Percentiles rank a stretch among this genome's conserved stretches.
Evolutionary conservation across 495 filamentous ascomycete genomes (phyloP).

Genomic region (Podospora tetraspora): DNA sequence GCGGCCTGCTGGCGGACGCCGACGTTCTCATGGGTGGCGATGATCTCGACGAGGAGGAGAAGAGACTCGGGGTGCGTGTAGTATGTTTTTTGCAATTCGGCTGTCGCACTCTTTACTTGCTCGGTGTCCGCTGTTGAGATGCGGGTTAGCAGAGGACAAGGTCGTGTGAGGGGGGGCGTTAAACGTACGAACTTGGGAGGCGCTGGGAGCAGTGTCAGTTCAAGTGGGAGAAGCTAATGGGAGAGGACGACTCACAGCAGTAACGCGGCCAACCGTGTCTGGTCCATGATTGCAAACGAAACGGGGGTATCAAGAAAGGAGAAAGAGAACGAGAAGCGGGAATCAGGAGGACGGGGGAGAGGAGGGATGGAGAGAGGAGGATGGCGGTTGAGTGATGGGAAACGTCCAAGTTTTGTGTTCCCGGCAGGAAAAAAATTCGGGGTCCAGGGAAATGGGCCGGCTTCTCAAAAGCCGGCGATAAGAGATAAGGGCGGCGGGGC

Average conservation of each 20-base stretch:
- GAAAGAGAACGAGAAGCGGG: constrained; percentile 5
- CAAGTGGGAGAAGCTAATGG: no score
- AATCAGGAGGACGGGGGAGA: constrained; percentile 12
- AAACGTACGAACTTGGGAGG: no score
- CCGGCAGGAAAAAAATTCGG: neutral
- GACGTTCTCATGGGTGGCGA: constrained; percentile 64
- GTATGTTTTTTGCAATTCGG: constrained; percentile 81
- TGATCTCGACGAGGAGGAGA: constrained; percentile 74
- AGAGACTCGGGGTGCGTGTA: constrained; percentile 81
- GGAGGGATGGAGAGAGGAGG: constrained; percentile 10
- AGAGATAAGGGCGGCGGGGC: constrained; percentile 23
- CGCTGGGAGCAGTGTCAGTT: no score
- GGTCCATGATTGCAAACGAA: constrained; percentile 53
- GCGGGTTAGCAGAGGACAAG: constrained; percentile 30
- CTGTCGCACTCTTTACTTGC: no score
- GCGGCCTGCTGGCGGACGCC: constrained; percentile 83
- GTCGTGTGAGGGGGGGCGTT: no score
- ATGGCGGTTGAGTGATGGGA: neutral
- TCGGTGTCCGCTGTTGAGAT: no score
- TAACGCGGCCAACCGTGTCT: constrained; percentile 67
- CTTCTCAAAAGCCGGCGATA: no score
- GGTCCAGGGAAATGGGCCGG: constrained; percentile 19
- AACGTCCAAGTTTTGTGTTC: no score
- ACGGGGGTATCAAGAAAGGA: constrained; percentile 31
- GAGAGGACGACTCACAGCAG: constrained; percentile 50